A percentile compares a stretch with the other conserved stretches of the same genome.
phyloP scores from a whole-genome alignment of 768 basidiomycete genomes.

The Pulveroboletus frians region DNA sequence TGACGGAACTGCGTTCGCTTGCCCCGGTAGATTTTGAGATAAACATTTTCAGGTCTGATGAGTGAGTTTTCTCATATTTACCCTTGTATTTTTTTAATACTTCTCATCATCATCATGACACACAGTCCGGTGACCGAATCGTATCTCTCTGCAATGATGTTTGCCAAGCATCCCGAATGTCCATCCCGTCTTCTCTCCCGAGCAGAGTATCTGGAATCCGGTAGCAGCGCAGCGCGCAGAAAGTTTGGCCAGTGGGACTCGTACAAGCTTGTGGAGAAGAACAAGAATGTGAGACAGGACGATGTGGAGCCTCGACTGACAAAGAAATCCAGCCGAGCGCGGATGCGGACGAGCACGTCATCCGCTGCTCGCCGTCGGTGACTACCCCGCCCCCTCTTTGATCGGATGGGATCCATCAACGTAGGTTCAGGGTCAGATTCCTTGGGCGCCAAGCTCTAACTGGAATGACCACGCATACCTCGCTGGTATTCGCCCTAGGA shows the following conservation, averaged over 20 bases:
- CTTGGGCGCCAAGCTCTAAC: constrained; percentile 3
- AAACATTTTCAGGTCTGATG: constrained; percentile 59
- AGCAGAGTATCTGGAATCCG: constrained; percentile 81
- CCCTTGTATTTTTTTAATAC: background rate
- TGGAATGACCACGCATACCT: background rate
- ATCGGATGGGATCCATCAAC: constrained; percentile 2
- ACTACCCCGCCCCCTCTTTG: constrained; percentile 5
- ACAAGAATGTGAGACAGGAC: constrained; percentile 14
- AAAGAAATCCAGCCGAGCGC: constrained; percentile 27
- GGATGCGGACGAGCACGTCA: constrained; percentile 19
- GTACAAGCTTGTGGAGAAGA: constrained; percentile 21
- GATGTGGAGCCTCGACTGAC: constrained; percentile 24
- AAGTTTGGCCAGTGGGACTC: constrained; percentile 66
- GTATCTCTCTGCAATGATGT: constrained; percentile 55
- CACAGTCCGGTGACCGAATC: constrained; percentile 61
- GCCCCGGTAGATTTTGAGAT: constrained; percentile 83
- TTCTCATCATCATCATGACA: constrained; percentile 13
- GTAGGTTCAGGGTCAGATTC: constrained; percentile 17
- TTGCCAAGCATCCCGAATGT: constrained; percentile 52
- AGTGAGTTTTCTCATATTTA: constrained; percentile 48
- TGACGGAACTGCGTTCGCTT: constrained; percentile 67
- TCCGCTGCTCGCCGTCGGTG: constrained; percentile 27
- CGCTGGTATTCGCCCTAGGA: background rate
- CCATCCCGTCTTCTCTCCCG: constrained; percentile 56
- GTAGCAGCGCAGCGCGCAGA: constrained; percentile 66